A percentile compares a stretch with the other conserved stretches of the same genome.
These are phyloP conservation scores for Amanita molliuscula DNA, from an alignment of 768 basidiomycete species.

Conservation along the genomic window DNA sequence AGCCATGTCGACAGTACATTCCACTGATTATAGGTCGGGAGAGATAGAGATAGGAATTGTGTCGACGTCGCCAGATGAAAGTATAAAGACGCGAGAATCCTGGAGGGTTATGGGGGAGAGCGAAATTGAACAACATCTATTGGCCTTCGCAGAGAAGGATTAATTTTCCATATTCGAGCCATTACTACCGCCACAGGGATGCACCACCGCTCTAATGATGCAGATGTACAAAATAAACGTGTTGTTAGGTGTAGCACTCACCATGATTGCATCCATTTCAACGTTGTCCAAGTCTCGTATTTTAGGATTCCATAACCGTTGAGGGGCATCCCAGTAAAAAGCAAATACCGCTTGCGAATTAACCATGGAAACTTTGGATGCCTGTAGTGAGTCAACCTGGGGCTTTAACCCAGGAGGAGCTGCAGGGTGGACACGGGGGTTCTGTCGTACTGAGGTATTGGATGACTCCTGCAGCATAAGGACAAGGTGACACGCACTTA, in stretches of 20 bases:
- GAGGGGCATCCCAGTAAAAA: constrained; percentile 62
- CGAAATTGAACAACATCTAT: constrained; percentile 70
- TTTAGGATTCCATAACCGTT: constrained; percentile 43
- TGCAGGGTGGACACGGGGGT: constrained; percentile 50
- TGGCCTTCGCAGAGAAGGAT: constrained; percentile 88
- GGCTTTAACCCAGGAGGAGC: constrained; percentile 54
- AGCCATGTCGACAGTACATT: constrained; percentile 86
- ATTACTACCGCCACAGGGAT: constrained; percentile 46
- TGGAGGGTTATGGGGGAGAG: constrained; percentile 74
- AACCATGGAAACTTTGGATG: constrained; percentile 12
- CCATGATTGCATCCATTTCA: constrained; percentile 62
- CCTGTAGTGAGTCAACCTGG: constrained; percentile 28
- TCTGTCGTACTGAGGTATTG: constrained; percentile 19
- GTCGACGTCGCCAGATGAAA: constrained; percentile 65
- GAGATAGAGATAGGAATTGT: constrained; percentile 97
- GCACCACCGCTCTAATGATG: constrained; percentile 56
- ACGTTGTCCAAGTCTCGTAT: constrained; percentile 36
- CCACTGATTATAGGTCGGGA: constrained; percentile 90
- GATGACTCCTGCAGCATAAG: constrained; percentile 3
- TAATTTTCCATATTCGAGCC: constrained; percentile 23
- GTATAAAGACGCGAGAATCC: constrained; percentile 55
- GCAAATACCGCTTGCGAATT: constrained; percentile 15
- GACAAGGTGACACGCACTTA: constrained; percentile 15
- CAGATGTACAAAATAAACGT: constrained; percentile 3
- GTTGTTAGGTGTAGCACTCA: constrained; percentile 19